Conservation (phyloP, 208 protist genomes). For the Spongospora subterranea region DNA sequence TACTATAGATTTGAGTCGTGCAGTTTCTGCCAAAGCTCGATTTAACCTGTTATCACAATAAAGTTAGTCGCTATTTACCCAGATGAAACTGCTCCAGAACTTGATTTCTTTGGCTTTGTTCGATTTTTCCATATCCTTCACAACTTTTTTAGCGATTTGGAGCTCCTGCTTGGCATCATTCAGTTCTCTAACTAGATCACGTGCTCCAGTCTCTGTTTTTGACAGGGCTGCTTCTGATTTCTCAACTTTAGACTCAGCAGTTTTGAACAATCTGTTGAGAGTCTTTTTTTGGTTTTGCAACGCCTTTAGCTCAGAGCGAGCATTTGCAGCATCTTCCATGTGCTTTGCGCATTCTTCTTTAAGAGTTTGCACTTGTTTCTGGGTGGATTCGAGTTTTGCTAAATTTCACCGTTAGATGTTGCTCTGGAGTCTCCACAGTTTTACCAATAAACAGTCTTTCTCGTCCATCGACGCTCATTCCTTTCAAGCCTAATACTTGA, state of each 20-base stretch:
- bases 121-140: constrained; percentile 22
- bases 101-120: constrained; percentile 1
- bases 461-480: not conserved
- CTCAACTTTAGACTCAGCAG: not conserved
- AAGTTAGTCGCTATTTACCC: not conserved
- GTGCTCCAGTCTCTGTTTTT: not conserved
- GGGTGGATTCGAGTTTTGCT: not conserved
- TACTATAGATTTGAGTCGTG: not conserved
- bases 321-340: not conserved
- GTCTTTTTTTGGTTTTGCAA: constrained; percentile 9
- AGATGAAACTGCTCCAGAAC: not conserved
- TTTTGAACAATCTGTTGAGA: not conserved
- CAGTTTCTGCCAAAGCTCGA: constrained; percentile 6
- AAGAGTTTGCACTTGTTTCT: not conserved
- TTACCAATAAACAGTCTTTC: constrained; percentile 1
- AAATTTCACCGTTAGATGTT: not conserved
- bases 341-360: not conserved
- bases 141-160: constrained; percentile 31
- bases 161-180: constrained; percentile 23
- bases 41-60: not conserved
- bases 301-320: not conserved
- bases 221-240: constrained; percentile 32
- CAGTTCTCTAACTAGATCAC: not conserved
- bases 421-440: not conserved
- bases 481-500: constrained; percentile 21